phyloP scores from a whole-genome alignment of 495 filamentous ascomycete genomes.

The Penicillium cataractarum region DNA sequence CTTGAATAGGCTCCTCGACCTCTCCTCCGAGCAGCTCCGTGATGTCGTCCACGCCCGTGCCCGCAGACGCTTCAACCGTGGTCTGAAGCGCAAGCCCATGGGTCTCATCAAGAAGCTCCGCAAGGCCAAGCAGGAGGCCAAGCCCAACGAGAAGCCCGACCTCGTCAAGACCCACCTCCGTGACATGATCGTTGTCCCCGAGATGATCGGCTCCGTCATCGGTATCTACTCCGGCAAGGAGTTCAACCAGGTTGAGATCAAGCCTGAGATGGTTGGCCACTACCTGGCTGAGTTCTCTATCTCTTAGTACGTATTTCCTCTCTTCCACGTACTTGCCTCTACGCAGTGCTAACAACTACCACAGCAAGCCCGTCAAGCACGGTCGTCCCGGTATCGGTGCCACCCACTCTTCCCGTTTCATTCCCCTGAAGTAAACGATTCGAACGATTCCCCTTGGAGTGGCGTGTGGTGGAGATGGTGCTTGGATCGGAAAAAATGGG shows the following conservation, averaged over 20 bases:
- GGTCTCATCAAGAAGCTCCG: slow-evolving; percentile 99
- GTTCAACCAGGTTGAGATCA: slow-evolving; percentile 99
- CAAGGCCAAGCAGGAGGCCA: slow-evolving; percentile 99
- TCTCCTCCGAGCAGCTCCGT: slow-evolving; percentile 96
- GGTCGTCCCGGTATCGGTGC: slow-evolving; percentile 99
- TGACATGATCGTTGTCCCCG: slow-evolving; percentile 98
- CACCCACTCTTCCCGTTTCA: slow-evolving; percentile 99
- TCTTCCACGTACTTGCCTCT: slow-evolving; percentile 28
- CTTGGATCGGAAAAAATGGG: slow-evolving; percentile 47
- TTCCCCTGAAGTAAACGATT: slow-evolving; percentile 91
- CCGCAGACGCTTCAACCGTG: slow-evolving; percentile 98
- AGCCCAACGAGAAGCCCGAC: slow-evolving; percentile 99
- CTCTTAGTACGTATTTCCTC: slow-evolving; percentile 81
- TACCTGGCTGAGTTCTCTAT: slow-evolving; percentile 99
- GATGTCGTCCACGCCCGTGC: slow-evolving; percentile 99
- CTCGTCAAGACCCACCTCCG: slow-evolving; percentile 98
- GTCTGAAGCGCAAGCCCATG: slow-evolving; percentile 99
- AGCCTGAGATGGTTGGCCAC: slow-evolving; percentile 99
- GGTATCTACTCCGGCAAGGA: slow-evolving; percentile 99
- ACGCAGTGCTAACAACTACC: slow-evolving; percentile 38
- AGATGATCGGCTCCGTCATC: slow-evolving; percentile 98
- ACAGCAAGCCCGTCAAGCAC: slow-evolving; percentile 99
- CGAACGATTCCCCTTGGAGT: slow-evolving; percentile 48
- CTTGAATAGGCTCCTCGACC: slow-evolving; percentile 82
- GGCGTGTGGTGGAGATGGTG: slow-evolving; percentile 46